Conservation (phyloP, 306 rosid genomes). For the Cucumis cinereus region DNA sequence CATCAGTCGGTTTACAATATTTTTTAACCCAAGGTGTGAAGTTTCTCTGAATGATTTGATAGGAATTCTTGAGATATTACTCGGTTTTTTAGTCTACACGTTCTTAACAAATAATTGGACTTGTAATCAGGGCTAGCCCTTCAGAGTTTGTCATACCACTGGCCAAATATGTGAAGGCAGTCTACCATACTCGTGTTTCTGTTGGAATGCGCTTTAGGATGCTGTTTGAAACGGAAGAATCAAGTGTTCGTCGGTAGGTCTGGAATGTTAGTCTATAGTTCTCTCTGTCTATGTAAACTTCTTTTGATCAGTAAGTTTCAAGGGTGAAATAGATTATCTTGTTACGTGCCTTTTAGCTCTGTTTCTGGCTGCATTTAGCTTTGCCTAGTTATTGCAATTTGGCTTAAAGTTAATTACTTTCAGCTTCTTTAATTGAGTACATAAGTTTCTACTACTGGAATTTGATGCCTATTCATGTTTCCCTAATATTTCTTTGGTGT, state of each 20-base stretch:
- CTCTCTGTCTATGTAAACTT: background rate
- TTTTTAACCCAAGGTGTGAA: constrained; percentile 84
- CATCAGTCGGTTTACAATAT: constrained; percentile 89
- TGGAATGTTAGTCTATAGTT: constrained; percentile 1
- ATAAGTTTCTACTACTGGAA: background rate
- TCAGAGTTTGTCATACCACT: constrained; percentile 95
- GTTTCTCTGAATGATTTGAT: background rate
- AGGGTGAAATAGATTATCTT: background rate
- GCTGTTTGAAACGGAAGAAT: constrained; percentile 98
- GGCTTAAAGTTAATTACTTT: background rate
- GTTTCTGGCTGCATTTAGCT: background rate
- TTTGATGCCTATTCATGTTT: background rate
- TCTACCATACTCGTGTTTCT: constrained; percentile 90
- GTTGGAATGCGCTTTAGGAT: constrained; percentile 98
- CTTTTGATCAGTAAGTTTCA: background rate
- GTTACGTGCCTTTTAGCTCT: background rate
- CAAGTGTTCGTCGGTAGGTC: constrained; percentile 92
- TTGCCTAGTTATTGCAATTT: background rate
- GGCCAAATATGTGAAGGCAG: constrained; percentile 79
- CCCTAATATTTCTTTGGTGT: background rate
- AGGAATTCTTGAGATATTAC: background rate
- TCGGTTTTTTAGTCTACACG: background rate
- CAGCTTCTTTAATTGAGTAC: background rate
- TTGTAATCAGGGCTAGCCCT: constrained; percentile 73
- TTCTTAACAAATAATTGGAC: background rate